These are phyloP conservation scores for Arbutus unedo DNA, from an alignment of 148 eudicot species.

Conservation along the genomic window DNA sequence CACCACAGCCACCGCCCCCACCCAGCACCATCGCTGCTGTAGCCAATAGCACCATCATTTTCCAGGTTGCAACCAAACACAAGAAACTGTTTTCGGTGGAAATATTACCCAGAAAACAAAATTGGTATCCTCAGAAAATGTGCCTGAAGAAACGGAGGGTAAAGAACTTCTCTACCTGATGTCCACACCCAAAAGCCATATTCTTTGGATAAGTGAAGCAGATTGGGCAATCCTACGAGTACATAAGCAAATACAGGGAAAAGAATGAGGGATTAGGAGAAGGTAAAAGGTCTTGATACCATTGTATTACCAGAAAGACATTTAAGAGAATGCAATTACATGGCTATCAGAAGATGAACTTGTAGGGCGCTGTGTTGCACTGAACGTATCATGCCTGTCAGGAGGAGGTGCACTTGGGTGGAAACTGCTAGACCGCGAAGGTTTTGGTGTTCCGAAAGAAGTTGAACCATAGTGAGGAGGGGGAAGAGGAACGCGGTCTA, in stretches of 20 bases:
- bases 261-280: background rate
- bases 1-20: no score
- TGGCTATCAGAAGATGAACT: conserved; percentile 29
- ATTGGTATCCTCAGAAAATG: background rate
- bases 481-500: conserved; percentile 41
- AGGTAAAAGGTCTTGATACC: conserved; percentile 1
- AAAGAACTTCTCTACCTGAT: conserved; percentile 35
- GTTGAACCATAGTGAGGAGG: conserved; percentile 37
- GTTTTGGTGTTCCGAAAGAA: conserved; percentile 28
- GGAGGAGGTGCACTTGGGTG: conserved; percentile 30
- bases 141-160: background rate
- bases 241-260: background rate
- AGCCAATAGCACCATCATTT: background rate
- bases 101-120: background rate
- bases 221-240: conserved; percentile 42
- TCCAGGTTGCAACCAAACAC: background rate
- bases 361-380: conserved; percentile 17
- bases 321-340: conserved; percentile 20
- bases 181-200: conserved; percentile 63
- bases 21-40: background rate
- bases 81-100: background rate
- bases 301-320: background rate
- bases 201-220: conserved; percentile 43
- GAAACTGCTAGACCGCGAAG: conserved; percentile 27
- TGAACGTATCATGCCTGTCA: conserved; percentile 11